phyloP scores from a whole-genome alignment of 2,329 filamentous ascomycete species.

The Acrocalymma vagum region DNA sequence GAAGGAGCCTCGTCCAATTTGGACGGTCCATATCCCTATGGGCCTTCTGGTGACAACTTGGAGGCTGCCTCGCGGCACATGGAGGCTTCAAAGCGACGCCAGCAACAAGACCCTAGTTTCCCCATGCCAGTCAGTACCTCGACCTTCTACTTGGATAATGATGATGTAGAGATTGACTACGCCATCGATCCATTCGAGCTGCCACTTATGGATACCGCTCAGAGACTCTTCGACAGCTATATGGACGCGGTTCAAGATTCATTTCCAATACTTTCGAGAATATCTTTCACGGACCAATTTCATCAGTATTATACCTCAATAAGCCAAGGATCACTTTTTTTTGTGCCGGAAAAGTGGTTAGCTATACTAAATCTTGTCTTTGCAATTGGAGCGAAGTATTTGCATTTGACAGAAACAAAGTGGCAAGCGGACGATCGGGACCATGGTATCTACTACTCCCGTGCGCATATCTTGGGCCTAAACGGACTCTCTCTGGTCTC shows the following conservation, averaged over 20 bases:
- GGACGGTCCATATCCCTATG: too few relatives aligned
- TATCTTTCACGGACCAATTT: constrained; percentile 41
- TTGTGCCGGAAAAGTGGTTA: constrained; percentile 38
- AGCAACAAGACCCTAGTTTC: constrained; percentile 12
- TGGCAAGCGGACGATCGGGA: constrained; percentile 34
- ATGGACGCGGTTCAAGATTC: constrained; percentile 32
- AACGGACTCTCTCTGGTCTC: constrained; percentile 28
- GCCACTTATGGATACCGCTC: constrained; percentile 35
- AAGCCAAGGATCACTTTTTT: constrained; percentile 16
- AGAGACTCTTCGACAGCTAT: constrained; percentile 39
- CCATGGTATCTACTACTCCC: constrained; percentile 47
- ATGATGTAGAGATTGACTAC: constrained; percentile 26
- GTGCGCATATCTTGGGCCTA: constrained; percentile 43
- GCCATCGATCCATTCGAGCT: constrained; percentile 33
- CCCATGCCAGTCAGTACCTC: constrained; percentile 24
- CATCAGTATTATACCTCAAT: constrained; percentile 35
- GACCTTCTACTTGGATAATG: constrained; percentile 42
- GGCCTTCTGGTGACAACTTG: constrained; percentile 21
- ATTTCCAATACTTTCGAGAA: constrained; percentile 39
- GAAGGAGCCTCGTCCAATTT: too few relatives aligned
- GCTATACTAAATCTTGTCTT: constrained; percentile 51
- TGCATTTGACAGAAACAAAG: constrained; percentile 35
- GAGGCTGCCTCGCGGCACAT: constrained; percentile 20
- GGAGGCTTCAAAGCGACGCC: constrained; percentile 15
- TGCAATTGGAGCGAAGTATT: constrained; percentile 49